A percentile compares a stretch with the other conserved stretches of the same genome.
phyloP scores from a whole-genome alignment of 768 basidiomycete genomes.

The Macrocybe gigantea region DNA sequence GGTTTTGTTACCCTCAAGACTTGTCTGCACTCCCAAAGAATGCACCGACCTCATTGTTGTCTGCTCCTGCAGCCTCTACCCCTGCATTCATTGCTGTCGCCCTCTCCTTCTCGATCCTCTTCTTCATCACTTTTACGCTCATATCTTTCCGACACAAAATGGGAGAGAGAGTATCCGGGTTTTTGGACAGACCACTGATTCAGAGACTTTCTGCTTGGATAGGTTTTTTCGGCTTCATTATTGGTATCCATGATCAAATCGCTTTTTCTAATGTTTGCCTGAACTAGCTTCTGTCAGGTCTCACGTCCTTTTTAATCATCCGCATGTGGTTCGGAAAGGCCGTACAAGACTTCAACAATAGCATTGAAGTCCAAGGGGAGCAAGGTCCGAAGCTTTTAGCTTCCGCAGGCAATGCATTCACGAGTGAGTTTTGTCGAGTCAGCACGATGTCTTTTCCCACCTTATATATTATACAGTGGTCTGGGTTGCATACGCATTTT shows the following conservation, averaged over 20 bases:
- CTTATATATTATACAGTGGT: slow-evolving; percentile 44
- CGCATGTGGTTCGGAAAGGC: slow-evolving; percentile 83
- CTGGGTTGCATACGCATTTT: slow-evolving; percentile 76
- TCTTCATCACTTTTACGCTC: slow-evolving; percentile 61
- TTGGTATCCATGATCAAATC: slow-evolving; percentile 38
- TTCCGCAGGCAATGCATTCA: slow-evolving; percentile 63
- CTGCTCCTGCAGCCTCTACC: slow-evolving; percentile 55
- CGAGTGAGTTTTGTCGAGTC: slow-evolving; percentile 42
- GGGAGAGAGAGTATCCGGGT: slow-evolving; percentile 40
- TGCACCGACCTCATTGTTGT: slow-evolving; percentile 49
- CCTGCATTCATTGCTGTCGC: slow-evolving; percentile 61
- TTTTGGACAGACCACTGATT: slow-evolving; percentile 50
- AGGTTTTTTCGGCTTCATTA: slow-evolving; percentile 70
- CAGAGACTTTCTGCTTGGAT: slow-evolving; percentile 67
- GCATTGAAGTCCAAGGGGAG: slow-evolving; percentile 44
- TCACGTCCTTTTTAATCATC: slow-evolving; percentile 63
- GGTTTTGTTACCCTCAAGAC: slow-evolving; percentile 35
- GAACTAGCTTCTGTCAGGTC: slow-evolving; percentile 31
- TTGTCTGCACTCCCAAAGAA: slow-evolving; percentile 54
- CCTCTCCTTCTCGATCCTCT: slow-evolving; percentile 48
- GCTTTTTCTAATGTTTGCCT: background rate
- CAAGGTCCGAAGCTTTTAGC: slow-evolving; percentile 59
- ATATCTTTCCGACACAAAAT: slow-evolving; percentile 65
- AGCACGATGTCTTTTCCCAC: background rate
- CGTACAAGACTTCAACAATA: slow-evolving; percentile 69